Conservation (phyloP, 139 green algal genomes). For the Zygnema circumcarinatum region DNA sequence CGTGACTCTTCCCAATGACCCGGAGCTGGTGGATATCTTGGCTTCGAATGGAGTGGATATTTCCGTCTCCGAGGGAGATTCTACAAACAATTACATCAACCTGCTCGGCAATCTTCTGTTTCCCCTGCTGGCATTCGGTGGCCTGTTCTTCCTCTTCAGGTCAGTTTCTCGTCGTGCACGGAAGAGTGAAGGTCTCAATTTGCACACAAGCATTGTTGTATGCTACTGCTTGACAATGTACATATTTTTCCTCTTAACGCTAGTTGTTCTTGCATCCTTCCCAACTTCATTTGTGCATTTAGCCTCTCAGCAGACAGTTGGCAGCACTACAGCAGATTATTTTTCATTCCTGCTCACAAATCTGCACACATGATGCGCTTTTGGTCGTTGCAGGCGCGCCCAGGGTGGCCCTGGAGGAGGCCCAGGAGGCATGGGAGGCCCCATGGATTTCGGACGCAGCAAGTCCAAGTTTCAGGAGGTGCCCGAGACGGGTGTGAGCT, state of each 20-base stretch:
- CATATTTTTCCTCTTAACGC: too few relatives aligned
- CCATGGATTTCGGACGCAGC: slow-evolving; percentile 97
- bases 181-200: too few relatives aligned
- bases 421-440: slow-evolving; percentile 75
- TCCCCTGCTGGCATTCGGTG: slow-evolving; percentile 95
- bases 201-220: too few relatives aligned
- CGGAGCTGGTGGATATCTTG: slow-evolving; percentile 90
- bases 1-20: slow-evolving; percentile 87
- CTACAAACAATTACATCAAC: slow-evolving; percentile 89
- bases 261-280: too few relatives aligned
- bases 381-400: slow-evolving; percentile 41
- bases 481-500: slow-evolving; percentile 95
- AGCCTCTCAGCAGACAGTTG: too few relatives aligned
- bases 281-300: too few relatives aligned
- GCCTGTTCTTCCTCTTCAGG: slow-evolving; percentile 98
- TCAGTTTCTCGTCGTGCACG: too few relatives aligned
- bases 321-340: slow-evolving; percentile 8
- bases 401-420: slow-evolving; percentile 59
- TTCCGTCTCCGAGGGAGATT: slow-evolving; percentile 86
- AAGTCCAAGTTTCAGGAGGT: slow-evolving; percentile 99
- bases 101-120: slow-evolving; percentile 99
- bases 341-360: too few relatives aligned
- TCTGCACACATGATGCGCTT: too few relatives aligned
- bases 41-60: slow-evolving; percentile 92
- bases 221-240: too few relatives aligned